Base-by-base conservation (phyloP, 2,329 filamentous ascomycete genomes). In the Clarireedia paspali region DNA sequence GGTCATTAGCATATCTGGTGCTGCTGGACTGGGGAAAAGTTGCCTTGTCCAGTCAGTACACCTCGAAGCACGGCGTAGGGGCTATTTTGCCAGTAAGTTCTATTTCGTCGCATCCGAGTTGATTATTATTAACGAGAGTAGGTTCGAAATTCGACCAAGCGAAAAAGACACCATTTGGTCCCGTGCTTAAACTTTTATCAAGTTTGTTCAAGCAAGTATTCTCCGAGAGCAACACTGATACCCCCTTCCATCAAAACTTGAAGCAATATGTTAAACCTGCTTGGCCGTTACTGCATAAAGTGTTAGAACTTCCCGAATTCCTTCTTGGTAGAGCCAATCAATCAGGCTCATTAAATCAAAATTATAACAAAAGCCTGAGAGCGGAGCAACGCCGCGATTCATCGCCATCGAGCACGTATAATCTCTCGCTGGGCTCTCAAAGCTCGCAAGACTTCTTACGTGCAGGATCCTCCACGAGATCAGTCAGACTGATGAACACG, bases 401-500 rank as follows among this genome's bases (percentile, higher is more conserved):
- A 5, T 66, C 67, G 14, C 57, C 62, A 30, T 65, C 64, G n/a
- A 66, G 62, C 24, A 63, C 63, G 24, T 59, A 56, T 42, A 59
- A 57, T 14, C 66, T 62, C 17, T 27, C 61, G 27, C 63, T 75
- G 3, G 71, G 77, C 3, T 71, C 75, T 1, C 77, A 81, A 56
- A 78, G 72, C 46, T 79, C 81, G 0, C 80, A 83, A 52, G 82
- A 85, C 27, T 84, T 83, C 55, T 70, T 85, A 24, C 77, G 82
- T 34, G 73, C 76, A 2, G 81, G 82, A 34, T 71, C 76, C 1
- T 77, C 82, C 5, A 83, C 79, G 10, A 85, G 84, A 67, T 81
- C 77, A 1, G 86, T 89, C 61, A 84, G 89, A 12, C 79, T 96
- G 55, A 88, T 92, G 78, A 92, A 91, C 66, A 91, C 89, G 1